phyloP scores from a whole-genome alignment of 176 grass and related monocot species.

The Carex parvula region DNA sequence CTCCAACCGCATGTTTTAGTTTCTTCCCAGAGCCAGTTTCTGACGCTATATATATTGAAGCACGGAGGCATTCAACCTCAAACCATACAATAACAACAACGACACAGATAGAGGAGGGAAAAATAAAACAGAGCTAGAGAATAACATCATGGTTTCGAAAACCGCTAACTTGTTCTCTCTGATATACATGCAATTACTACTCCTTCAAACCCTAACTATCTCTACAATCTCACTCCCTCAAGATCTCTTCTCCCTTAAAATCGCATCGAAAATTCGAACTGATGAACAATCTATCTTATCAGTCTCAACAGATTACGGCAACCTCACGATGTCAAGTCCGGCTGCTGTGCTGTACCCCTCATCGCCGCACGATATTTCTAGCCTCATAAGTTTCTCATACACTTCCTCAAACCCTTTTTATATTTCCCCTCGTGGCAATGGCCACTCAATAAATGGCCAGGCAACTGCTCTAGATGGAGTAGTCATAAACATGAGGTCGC shows the following conservation, averaged over 20 bases:
- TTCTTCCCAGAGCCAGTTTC: neutral
- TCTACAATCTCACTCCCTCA: conserved; percentile 11
- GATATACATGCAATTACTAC: conserved; percentile 6
- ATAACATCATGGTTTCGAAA: neutral
- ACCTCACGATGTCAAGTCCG: conserved; percentile 46
- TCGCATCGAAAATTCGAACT: conserved; percentile 32
- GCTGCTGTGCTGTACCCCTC: conserved; percentile 55
- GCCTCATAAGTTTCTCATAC: conserved; percentile 45
- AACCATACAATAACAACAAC: neutral
- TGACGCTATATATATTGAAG: neutral
- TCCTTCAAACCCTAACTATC: conserved; percentile 16
- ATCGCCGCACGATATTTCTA: conserved; percentile 39
- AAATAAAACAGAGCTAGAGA: too few species aligned
- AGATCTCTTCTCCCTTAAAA: conserved; percentile 38
- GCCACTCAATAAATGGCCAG: conserved; percentile 78
- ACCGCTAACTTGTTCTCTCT: neutral
- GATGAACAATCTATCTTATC: conserved; percentile 39
- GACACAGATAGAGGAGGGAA: neutral
- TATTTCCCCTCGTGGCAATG: conserved; percentile 62
- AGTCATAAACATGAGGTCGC: conserved; percentile 58
- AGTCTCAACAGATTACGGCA: conserved; percentile 70
- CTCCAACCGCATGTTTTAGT: neutral
- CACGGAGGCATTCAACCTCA: neutral
- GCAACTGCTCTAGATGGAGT: conserved; percentile 50
- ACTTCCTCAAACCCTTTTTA: conserved; percentile 26